Evolutionary conservation across 768 basidiomycete species (phyloP).

Genomic region (Pleurotus salmoneostramineus): DNA sequence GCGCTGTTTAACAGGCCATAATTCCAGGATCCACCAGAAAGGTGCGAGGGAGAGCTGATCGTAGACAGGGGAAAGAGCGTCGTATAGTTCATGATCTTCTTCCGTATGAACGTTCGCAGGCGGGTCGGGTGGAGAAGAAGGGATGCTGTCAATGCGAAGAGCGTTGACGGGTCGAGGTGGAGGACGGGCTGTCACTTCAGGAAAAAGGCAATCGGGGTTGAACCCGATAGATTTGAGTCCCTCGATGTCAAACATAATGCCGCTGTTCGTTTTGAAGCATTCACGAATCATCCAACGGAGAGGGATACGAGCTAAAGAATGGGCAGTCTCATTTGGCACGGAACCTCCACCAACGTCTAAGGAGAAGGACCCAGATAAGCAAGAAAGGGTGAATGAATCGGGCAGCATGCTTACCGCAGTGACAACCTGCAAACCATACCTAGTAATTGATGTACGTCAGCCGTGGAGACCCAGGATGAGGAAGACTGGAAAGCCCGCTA

Average conservation of each 20-base stretch:
- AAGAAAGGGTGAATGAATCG: not conserved
- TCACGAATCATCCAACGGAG: slow-evolving; percentile 72
- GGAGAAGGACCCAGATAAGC: not conserved
- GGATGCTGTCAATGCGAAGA: slow-evolving; percentile 17
- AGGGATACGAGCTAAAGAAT: slow-evolving; percentile 46
- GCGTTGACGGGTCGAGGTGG: slow-evolving; percentile 17
- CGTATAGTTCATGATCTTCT: slow-evolving; percentile 50
- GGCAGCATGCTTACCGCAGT: slow-evolving; percentile 31
- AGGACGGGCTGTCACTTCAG: slow-evolving; percentile 25
- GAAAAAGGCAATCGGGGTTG: slow-evolving; percentile 33
- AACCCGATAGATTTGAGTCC: slow-evolving; percentile 38
- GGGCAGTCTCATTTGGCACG: slow-evolving; percentile 33
- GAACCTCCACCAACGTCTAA: slow-evolving; percentile 57
- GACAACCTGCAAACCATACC: slow-evolving; percentile 65
- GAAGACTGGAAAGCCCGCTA: not conserved
- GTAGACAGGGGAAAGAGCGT: slow-evolving; percentile 42
- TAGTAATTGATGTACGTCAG: slow-evolving; percentile 25
- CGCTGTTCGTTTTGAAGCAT: slow-evolving; percentile 49
- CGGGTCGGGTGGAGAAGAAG: not conserved
- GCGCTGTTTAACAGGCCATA: slow-evolving; percentile 31
- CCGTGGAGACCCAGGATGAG: not conserved
- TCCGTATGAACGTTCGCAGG: slow-evolving; percentile 27
- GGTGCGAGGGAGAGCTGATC: slow-evolving; percentile 40
- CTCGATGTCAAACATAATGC: slow-evolving; percentile 53
- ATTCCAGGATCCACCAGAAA: slow-evolving; percentile 61